Base-by-base conservation (phyloP, 2,329 filamentous ascomycete species). In the Fusarium domesticum region DNA sequence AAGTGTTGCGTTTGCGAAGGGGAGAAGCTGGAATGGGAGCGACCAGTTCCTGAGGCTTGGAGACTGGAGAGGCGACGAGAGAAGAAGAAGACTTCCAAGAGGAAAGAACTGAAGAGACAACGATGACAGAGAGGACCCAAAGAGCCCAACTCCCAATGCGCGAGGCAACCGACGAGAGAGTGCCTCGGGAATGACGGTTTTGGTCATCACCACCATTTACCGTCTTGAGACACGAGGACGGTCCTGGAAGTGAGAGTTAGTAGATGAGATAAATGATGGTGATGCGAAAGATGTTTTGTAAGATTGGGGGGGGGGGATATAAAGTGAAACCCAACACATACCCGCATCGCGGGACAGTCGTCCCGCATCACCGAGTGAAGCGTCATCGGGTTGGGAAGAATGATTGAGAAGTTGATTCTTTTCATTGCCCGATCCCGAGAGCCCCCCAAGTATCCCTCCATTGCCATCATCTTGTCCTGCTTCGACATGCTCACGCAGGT, bases 401-500 rank as follows among this genome's bases (percentile, higher is more conserved):
- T 53, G 55, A 33, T 40, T 45, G 34, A 49, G 52, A 15, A 39
- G 51, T 37, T 53, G 51, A 50, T 53, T 54, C 51, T 56, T 60
- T 45, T 61, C 61, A 42, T 61, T 57, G 14, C 53, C 41, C 11
- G 55, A 53, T n/a, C 54, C 53, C 10, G 54, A 17, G 20, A 48
- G 23, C 6, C 53, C 41, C 7, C 56, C 57, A 6, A 50, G 47
- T 32, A 51, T 56, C 16, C 59, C 61, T 15, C 57, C 61, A 12
- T 56, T 60, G 33, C 54, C 61, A 44, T 60, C 61, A 43, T 68
- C 64, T 54, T 67, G 61, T 37, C 56, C 54, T 47, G 66, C 62
- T 30, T 66, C 61, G 19, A 70, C 64, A 47, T 68, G 66, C 54
- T 72, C 69, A 17, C 75, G 71, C 16, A 71, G 62, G 60, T 80